Percentiles rank a stretch among this genome's conserved stretches.
These are phyloP conservation scores for Cajanus cajan DNA, from an alignment of 306 rosid species.

Conservation along the genomic window DNA sequence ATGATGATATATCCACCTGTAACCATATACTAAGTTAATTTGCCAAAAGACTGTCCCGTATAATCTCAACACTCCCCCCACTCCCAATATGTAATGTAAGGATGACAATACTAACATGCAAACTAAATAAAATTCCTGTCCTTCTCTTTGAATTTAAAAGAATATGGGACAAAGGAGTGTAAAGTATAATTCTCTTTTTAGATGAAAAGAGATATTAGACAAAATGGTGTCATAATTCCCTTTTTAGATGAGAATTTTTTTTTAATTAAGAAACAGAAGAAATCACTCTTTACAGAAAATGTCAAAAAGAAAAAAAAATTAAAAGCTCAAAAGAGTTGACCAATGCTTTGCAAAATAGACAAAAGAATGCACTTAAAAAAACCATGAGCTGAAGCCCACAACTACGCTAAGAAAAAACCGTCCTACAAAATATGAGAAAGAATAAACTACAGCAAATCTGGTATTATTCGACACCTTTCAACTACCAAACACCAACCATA, in stretches of 20 bases:
- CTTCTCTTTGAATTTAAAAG: not conserved
- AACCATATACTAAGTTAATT: constrained; percentile 27
- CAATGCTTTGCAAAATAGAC: constrained; percentile 8
- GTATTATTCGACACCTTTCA: constrained; percentile 3
- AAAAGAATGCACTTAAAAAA: constrained; percentile 9
- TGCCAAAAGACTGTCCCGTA: not conserved
- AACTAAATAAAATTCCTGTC: constrained; percentile 7
- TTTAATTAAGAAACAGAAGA: not conserved
- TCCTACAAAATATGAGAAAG: not conserved
- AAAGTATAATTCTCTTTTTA: not conserved
- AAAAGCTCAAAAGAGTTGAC: not conserved
- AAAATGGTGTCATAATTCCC: not conserved
- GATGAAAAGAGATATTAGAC: not conserved
- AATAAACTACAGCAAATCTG: not conserved
- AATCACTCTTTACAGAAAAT: not conserved
- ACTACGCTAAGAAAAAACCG: constrained; percentile 9
- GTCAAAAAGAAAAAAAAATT: not conserved
- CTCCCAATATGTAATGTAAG: not conserved
- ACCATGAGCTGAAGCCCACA: not conserved
- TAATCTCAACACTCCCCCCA: constrained; percentile 8
- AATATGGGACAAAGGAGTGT: not conserved
- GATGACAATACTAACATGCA: constrained; percentile 17
- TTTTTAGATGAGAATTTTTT: too few species aligned
- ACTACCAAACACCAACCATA: not conserved
- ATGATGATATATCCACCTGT: constrained; percentile 99